These are phyloP conservation scores for Coemansia sp. DNA, from an alignment of 192 early-diverging fungal genomes.

Conservation along the genomic window DNA sequence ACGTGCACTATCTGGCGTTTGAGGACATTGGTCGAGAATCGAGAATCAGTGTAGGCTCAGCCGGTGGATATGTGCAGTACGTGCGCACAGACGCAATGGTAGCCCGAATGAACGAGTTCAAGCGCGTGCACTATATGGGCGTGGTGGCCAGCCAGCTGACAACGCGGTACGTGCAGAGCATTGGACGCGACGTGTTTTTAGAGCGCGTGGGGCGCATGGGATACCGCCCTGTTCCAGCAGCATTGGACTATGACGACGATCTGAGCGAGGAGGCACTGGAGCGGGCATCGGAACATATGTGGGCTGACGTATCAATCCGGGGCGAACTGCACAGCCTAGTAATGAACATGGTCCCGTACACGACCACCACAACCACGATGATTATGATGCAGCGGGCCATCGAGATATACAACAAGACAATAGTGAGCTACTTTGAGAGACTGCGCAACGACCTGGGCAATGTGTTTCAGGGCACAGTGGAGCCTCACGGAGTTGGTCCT, in stretches of 20 bases:
- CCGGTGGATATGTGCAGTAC: neutral
- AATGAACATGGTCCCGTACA: conserved; percentile 25
- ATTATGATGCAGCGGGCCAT: conserved; percentile 41
- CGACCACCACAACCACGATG: conserved; percentile 29
- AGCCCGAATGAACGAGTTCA: conserved; percentile 16
- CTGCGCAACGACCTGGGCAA: neutral
- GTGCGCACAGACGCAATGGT: conserved; percentile 10
- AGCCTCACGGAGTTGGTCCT: neutral
- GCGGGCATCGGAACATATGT: conserved; percentile 11
- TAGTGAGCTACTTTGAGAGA: conserved; percentile 12
- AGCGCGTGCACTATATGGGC: conserved; percentile 27
- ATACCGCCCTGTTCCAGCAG: conserved; percentile 30
- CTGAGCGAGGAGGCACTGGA: conserved; percentile 27
- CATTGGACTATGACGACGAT: conserved; percentile 17
- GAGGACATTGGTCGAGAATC: conserved; percentile 14
- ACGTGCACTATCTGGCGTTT: conserved; percentile 29
- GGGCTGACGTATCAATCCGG: conserved; percentile 32
- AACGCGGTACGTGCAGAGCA: conserved; percentile 19
- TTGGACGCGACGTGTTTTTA: conserved; percentile 21
- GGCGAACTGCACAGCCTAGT: conserved; percentile 30
- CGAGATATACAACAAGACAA: conserved; percentile 38
- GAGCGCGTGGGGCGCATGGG: conserved; percentile 19
- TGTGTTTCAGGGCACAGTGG: conserved; percentile 1
- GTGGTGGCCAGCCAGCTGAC: conserved; percentile 22
- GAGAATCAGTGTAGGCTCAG: neutral